Evolutionary conservation across 345 rosid genomes (phyloP).

Genomic region (Lumnitzera racemosa): DNA sequence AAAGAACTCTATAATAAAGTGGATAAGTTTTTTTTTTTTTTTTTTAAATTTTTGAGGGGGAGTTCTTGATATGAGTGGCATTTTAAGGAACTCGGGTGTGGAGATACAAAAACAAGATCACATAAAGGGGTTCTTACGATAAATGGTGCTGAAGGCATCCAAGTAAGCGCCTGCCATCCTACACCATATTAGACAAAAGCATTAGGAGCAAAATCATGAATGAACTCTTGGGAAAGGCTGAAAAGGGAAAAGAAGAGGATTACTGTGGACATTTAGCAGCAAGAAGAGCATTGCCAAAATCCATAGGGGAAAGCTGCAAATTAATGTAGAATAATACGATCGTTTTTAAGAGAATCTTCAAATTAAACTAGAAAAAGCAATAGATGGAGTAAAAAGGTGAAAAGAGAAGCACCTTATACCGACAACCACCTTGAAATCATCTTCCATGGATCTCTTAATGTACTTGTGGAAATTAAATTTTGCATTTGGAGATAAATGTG

Average conservation of each 20-base stretch:
- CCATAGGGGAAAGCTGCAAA: slow-evolving; percentile 48
- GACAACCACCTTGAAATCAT: slow-evolving; percentile 56
- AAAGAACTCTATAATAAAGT: no score
- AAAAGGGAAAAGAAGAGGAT: slow-evolving; percentile 3
- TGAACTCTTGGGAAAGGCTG: background rate
- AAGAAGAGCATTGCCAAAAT: slow-evolving; percentile 32
- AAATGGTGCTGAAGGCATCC: slow-evolving; percentile 34
- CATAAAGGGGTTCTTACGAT: slow-evolving; percentile 15
- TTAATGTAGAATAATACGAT: background rate
- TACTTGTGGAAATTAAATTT: slow-evolving; percentile 54
- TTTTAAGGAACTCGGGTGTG: no score
- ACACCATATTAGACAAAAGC: slow-evolving; percentile 8
- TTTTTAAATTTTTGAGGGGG: no score
- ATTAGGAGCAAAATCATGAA: background rate
- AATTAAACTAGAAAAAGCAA: background rate
- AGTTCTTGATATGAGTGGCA: no score
- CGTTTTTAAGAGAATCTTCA: background rate
- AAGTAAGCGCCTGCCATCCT: slow-evolving; percentile 44
- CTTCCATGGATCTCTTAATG: slow-evolving; percentile 59
- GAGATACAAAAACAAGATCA: no score
- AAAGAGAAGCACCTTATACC: slow-evolving; percentile 36
- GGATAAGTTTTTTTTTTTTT: no score
- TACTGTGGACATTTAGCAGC: slow-evolving; percentile 46
- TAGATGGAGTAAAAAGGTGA: background rate
- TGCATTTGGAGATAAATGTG: slow-evolving; percentile 38